Percentiles rank a stretch among this genome's conserved stretches.
Conservation (phyloP, 2,329 filamentous ascomycete genomes). For the Blastomyces silverae region DNA sequence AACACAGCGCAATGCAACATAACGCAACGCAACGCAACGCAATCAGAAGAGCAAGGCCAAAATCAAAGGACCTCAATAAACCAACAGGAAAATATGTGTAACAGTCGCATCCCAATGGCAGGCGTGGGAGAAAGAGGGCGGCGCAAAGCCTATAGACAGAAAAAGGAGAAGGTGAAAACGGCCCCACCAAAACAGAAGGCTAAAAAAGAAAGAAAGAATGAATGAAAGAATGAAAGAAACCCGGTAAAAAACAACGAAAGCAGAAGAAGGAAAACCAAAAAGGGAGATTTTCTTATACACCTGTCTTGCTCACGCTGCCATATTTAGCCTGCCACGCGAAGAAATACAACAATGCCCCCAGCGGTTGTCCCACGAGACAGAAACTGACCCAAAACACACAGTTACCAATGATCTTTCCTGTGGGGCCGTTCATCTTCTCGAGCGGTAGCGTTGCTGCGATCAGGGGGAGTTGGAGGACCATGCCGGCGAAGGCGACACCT, state of each 20-base stretch:
- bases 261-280: constrained; percentile 7
- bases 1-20: no score
- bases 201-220: not conserved
- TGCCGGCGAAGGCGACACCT: constrained; percentile 89
- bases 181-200: no score
- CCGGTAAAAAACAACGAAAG: not conserved
- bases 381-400: constrained; percentile 96
- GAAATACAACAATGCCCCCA: constrained; percentile 89
- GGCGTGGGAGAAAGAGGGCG: no score
- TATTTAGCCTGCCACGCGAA: constrained; percentile 99
- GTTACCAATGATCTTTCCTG: constrained; percentile 77
- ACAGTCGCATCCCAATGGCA: no score
- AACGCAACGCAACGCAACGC: no score
- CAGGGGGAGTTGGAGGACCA: constrained; percentile 87
- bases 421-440: constrained; percentile 67
- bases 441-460: constrained; percentile 73
- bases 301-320: constrained; percentile 60
- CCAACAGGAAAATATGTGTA: no score
- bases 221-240: not conserved
- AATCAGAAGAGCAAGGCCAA: no score
- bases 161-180: no score
- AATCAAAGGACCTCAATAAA: no score
- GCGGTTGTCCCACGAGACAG: constrained; percentile 87
- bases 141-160: no score
- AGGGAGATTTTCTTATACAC: constrained; percentile 16